These are phyloP conservation scores for Nicotiana obtusifolia DNA, from an alignment of 257 asterid species.

Conservation along the genomic window DNA sequence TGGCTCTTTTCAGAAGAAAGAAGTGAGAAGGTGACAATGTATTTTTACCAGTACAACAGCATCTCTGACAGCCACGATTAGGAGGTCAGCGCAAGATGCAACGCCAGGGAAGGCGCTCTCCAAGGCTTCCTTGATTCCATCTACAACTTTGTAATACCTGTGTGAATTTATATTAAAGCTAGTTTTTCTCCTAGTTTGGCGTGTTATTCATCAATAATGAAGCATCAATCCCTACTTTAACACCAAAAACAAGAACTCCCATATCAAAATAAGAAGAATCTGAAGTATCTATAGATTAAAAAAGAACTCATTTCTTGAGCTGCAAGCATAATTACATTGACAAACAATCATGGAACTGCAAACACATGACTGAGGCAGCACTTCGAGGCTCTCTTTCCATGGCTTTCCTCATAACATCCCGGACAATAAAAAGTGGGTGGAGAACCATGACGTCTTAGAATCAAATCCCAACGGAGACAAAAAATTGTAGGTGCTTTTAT, in stretches of 20 bases:
- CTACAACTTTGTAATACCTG: slow-evolving; percentile 68
- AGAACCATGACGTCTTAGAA: too few relatives aligned
- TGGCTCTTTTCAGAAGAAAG: too few relatives aligned
- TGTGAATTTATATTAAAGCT: slow-evolving; percentile 66
- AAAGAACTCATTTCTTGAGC: too few relatives aligned
- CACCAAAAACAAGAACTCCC: neutral
- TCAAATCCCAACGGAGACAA: too few relatives aligned
- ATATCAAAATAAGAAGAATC: neutral
- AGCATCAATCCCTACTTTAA: slow-evolving; percentile 76
- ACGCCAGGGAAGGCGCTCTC: slow-evolving; percentile 61
- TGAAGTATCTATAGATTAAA: too few relatives aligned
- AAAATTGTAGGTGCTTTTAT: too few relatives aligned
- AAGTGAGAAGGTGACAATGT: neutral
- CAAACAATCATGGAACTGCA: slow-evolving; percentile 95
- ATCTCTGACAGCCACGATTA: slow-evolving; percentile 89
- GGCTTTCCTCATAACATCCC: slow-evolving; percentile 43
- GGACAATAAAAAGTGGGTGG: slow-evolving; percentile 24
- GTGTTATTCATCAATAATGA: slow-evolving; percentile 86
- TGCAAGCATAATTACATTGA: slow-evolving; percentile 44
- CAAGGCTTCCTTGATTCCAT: slow-evolving; percentile 60
- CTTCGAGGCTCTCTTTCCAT: slow-evolving; percentile 61
- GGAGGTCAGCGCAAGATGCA: slow-evolving; percentile 90
- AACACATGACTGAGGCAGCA: slow-evolving; percentile 86
- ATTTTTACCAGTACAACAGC: slow-evolving; percentile 69
- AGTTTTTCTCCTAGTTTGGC: slow-evolving; percentile 58